Base-by-base conservation (phyloP, 1,284 basidiomycete species). In the Butyriboletus appendiculatus region DNA sequence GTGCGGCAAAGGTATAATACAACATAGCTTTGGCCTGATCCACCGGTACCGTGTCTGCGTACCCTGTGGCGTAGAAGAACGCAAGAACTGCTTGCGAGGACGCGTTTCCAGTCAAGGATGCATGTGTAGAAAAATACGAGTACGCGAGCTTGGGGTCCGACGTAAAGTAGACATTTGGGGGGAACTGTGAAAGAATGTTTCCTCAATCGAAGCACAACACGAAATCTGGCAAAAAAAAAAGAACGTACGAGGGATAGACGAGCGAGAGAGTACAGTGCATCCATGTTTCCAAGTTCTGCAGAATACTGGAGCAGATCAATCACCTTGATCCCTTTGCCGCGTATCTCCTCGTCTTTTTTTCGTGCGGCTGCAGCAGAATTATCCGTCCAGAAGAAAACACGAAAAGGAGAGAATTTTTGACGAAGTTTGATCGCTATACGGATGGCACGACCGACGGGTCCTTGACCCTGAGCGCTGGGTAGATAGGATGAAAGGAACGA, bases 1-100 rank as follows among this genome's bases (percentile, higher is more conserved):
- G 85, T 2, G 94, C 95, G 2, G 94, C 88, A 66, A 98, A 96
- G 0, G 94, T 96, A 69, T 96, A 94, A 69, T 98, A 93, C 0
- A 98, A 76, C 54, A 96, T 85, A 0, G 96, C 93, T 71, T 87
- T 84, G 10, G 80, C 82, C 69, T 89, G 86, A 61, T 90, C 78
- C 2, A 84, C 74, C 1, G 80, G 76, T n/a, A 90, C 85, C 2
- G 88, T 76, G 37, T 81, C 79, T 43, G 82, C 85, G 60, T 94
- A 92, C 1, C 93, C 94, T 0, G 93, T 90, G 7, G 92, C 81
- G 65, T 96, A 76, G 69, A 97, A 91, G 77, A 97, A 96, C 0
- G 84, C 94, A 24, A 96, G 71, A 59, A 88, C 76, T 15, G 90
- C 82, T 72, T 97, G 95, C 0, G 94, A 91, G 1, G 91, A 85